Percentiles rank a stretch among this genome's conserved stretches.
These are phyloP conservation scores for Bruguiera hainesii DNA, from an alignment of 441 rosid genomes.

Conservation along the genomic window DNA sequence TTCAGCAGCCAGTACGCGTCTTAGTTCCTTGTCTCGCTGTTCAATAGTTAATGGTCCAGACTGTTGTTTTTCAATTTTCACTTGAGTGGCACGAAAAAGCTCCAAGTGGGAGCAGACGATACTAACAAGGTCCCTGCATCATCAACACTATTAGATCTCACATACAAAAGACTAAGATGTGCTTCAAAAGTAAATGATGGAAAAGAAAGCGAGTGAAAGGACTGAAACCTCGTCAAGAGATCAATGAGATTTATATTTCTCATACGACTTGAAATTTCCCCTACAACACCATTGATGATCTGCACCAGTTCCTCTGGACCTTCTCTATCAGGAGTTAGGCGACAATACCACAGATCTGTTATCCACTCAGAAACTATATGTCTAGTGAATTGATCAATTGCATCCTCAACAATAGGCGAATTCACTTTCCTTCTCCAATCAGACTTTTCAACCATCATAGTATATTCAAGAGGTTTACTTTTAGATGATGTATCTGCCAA, in stretches of 20 bases:
- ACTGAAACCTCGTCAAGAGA: constrained; percentile 72
- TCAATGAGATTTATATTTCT: constrained; percentile 84
- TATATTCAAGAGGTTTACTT: constrained; percentile 42
- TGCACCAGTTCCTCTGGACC: constrained; percentile 89
- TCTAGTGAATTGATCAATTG: constrained; percentile 79
- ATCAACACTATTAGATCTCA: constrained; percentile 33
- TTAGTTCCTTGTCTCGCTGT: constrained; percentile 63
- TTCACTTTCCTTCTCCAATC: constrained; percentile 93
- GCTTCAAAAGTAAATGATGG: not conserved
- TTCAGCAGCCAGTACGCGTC: constrained; percentile 62
- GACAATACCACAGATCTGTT: constrained; percentile 90
- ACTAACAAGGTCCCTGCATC: constrained; percentile 77
- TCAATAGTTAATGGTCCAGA: constrained; percentile 48
- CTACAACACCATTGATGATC: constrained; percentile 73
- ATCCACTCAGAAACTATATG: constrained; percentile 94
- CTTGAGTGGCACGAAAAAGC: constrained; percentile 73
- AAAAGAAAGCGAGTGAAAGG: constrained; percentile 18
- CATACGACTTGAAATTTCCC: constrained; percentile 76
- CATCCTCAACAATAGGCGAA: constrained; percentile 87
- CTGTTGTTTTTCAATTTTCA: constrained; percentile 61
- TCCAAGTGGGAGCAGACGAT: constrained; percentile 79
- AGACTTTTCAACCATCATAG: constrained; percentile 45
- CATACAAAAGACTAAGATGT: not conserved
- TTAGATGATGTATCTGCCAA: constrained; percentile 29
- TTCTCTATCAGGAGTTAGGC: constrained; percentile 79